These are phyloP conservation scores for Thelephora ganbajun DNA, from an alignment of 768 basidiomycete species.

Conservation along the genomic window DNA sequence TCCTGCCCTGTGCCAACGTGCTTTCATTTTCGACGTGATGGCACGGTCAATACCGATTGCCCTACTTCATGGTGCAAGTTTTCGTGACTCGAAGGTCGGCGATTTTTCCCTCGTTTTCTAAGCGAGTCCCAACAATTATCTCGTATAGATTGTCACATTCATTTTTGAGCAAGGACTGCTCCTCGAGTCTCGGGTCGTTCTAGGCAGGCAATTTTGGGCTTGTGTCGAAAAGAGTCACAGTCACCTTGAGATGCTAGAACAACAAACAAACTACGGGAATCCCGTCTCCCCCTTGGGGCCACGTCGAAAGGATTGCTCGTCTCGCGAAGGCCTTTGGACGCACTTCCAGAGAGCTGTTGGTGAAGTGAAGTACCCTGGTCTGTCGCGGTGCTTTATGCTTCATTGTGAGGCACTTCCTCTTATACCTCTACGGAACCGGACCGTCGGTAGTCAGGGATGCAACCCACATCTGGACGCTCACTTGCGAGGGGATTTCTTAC, in stretches of 20 bases:
- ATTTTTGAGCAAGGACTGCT: constrained; percentile 26
- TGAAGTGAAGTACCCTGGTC: constrained; percentile 4
- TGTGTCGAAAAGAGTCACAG: constrained; percentile 7
- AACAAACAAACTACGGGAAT: not conserved
- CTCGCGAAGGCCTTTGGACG: not conserved
- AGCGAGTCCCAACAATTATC: not conserved
- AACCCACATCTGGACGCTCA: constrained; percentile 15
- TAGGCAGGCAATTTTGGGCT: constrained; percentile 7
- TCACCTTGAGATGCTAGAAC: constrained; percentile 7
- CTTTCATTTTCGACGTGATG: constrained; percentile 35
- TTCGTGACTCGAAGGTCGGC: constrained; percentile 48
- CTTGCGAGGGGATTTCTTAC: constrained; percentile 28
- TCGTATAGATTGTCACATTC: constrained; percentile 36
- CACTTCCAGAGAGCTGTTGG: not conserved
- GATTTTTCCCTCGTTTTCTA: not conserved
- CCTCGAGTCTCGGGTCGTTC: constrained; percentile 6
- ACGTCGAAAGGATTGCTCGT: not conserved
- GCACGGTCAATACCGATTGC: constrained; percentile 35
- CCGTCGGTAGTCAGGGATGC: constrained; percentile 11
- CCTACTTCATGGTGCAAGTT: constrained; percentile 38
- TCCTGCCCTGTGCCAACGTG: constrained; percentile 31
- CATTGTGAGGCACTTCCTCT: constrained; percentile 24
- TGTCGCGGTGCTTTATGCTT: constrained; percentile 24
- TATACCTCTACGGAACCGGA: constrained; percentile 26
- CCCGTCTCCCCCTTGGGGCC: not conserved